Percentiles rank a stretch among this genome's conserved stretches.
Conservation (phyloP, 495 filamentous ascomycete genomes). For the Penicillium tannophilum region DNA sequence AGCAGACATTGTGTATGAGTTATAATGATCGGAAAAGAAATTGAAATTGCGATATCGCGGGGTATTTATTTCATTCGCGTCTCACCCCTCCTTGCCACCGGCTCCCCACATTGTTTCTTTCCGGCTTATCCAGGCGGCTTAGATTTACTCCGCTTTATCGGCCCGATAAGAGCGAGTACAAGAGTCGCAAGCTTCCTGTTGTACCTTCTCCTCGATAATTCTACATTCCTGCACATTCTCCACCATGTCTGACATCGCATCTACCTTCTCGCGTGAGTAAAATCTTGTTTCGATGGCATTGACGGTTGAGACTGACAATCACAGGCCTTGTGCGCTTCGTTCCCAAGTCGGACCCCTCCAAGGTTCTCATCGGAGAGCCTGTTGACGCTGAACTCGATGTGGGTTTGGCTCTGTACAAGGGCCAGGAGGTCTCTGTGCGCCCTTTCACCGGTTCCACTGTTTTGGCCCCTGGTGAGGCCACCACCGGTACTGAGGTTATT, state of each 20-base stretch:
- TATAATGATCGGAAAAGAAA: background rate
- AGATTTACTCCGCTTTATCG: slow-evolving; percentile 23
- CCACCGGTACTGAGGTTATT: slow-evolving; percentile 51
- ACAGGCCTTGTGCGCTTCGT: slow-evolving; percentile 63
- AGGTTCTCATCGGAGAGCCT: slow-evolving; percentile 60
- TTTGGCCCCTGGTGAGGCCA: slow-evolving; percentile 51
- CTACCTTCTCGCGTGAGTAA: slow-evolving; percentile 46
- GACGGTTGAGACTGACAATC: slow-evolving; percentile 2
- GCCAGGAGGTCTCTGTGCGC: slow-evolving; percentile 55
- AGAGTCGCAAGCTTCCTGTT: slow-evolving; percentile 7
- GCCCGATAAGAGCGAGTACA: slow-evolving; percentile 15
- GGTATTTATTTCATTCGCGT: slow-evolving; percentile 20
- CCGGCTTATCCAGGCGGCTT: slow-evolving; percentile 19
- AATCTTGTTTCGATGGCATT: background rate
- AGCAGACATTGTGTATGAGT: slow-evolving; percentile 37
- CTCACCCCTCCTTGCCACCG: slow-evolving; percentile 19
- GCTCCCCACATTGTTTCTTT: slow-evolving; percentile 25
- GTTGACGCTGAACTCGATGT: slow-evolving; percentile 55
- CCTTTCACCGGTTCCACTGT: slow-evolving; percentile 59
- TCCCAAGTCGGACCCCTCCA: slow-evolving; percentile 52
- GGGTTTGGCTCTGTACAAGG: slow-evolving; percentile 55
- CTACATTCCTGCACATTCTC: background rate
- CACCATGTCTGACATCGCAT: slow-evolving; percentile 45
- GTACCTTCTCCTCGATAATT: background rate
- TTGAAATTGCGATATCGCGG: slow-evolving; percentile 12